Evolutionary conservation across 2,329 filamentous ascomycete genomes (phyloP), one percentile per base, ranked within the genome.

Genomic region (Gaeumannomyces tritici): DNA sequence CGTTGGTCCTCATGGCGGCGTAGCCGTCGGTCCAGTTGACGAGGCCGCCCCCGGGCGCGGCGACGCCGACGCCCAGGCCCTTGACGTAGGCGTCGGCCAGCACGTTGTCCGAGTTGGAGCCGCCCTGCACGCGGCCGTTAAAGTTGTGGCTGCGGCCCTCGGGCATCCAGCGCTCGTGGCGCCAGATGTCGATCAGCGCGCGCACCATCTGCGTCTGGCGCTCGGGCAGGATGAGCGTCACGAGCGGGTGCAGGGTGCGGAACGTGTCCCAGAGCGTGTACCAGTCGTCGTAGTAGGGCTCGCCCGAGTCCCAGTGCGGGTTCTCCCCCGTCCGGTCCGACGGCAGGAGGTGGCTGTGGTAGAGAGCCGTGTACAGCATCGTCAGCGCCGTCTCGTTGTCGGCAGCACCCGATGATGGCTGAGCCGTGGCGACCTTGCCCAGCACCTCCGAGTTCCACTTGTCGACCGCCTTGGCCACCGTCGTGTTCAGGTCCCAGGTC

Each of bases 321-420:
- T 89, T 90, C 69, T 90, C 87, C 0, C 84, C 84, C 0, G 87
- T 89, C 65, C 86, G 83, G 69, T 90, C 89, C 0, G 86, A 87
- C 0, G 88, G 87, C 35, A 89, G 81, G 13, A 90, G 72, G 63
- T 85, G 83, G 82, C 88, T 88, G 67, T 88, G 87, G 68, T 90
- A 90, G 33, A 91, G 70, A 0, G 84, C 86, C 0, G 83, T 83
- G 73, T 91, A 91, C 3, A 90, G 75, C 33, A 89, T 75, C 59
- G 80, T 75, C 11, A 89, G 74, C 57, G 83, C 86, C 0, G 78
- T 80, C 18, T 72, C 69, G 67, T 88, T 65, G 12, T 56, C 55
- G 24, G 26, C 55, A 8, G 12, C 55, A 24, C 55, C 55, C 55
- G 54, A 72, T 69, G 64, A 18, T 71, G 69, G 11, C 71, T 71